Base-by-base conservation (phyloP, 225 moss, liverwort and hornwort genomes). In the Marchantia polymorpha region DNA sequence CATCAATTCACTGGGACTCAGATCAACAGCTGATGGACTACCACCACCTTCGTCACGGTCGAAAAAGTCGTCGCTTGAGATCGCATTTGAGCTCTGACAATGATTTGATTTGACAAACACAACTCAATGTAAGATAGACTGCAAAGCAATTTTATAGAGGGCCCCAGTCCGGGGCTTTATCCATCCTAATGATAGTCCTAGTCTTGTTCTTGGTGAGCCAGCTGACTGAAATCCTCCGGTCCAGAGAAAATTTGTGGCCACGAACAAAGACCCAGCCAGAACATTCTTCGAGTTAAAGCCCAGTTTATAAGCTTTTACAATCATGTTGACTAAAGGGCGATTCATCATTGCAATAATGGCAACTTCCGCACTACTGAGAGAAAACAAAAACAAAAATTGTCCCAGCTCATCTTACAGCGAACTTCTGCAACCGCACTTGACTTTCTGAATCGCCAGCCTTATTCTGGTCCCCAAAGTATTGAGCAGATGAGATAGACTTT, bases 1-100 rank as follows among this genome's bases (percentile, higher is more conserved):
- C 93, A 97, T 90, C 50, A 97, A 87, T 77, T 97, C 97, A 83
- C 93, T 93, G 79, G 97, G 94, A 66, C 92, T 92, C 26, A 92
- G 64, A 82, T 97, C 97, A 73, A 91, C 87, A 74, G 91, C 87
- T 69, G 92, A 92, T 73, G 86, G 85, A 79, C 82, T 89, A 14
- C 87, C 88, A 75, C 86, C 88, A 75, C 80, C 85, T 84, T 94
- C 94, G 20, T 93, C 93, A 65, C 94, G 91, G 83, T 97, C 97
- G 80, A 97, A 94, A 87, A 91, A 97, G 69, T 94, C 97, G 31
- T 92, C 97, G 86, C 97, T 97, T 84, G 97, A 97, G 73, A 97
- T 97, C 64, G 97, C 83, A 19, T 90, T 93, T 69, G 94, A 94
- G 82, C 92, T 94, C 97, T 97, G 85, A 83, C 78, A 54, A 55